phyloP scores from a whole-genome alignment of 768 basidiomycete genomes.

The Cubamyces lactineus region DNA sequence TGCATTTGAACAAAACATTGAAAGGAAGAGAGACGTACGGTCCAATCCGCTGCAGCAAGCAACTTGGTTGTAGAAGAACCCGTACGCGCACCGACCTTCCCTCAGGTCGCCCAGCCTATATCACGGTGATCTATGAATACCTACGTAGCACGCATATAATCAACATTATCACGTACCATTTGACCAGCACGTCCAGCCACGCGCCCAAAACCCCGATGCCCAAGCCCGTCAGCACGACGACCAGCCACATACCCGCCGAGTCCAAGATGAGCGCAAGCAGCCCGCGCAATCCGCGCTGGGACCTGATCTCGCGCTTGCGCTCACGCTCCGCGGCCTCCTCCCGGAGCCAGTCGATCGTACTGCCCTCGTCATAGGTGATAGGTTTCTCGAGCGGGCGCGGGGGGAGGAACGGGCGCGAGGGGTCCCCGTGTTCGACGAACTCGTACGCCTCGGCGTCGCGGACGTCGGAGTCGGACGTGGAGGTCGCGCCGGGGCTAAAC shows the following conservation, averaged over 20 bases:
- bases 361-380: slow-evolving; percentile 54
- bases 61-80: slow-evolving; percentile 73
- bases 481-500: slow-evolving; percentile 9
- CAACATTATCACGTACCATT: slow-evolving; percentile 51
- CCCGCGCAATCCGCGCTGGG: slow-evolving; percentile 59
- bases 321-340: slow-evolving; percentile 67
- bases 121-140: not conserved
- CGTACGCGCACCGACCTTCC: slow-evolving; percentile 68
- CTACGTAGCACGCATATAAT: not conserved
- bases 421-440: slow-evolving; percentile 23
- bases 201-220: slow-evolving; percentile 72
- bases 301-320: slow-evolving; percentile 50
- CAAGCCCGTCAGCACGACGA: slow-evolving; percentile 66
- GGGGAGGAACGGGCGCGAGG: not conserved
- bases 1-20: too few species aligned
- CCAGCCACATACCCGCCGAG: slow-evolving; percentile 63
- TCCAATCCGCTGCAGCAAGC: slow-evolving; percentile 72
- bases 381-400: slow-evolving; percentile 10
- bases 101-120: slow-evolving; percentile 69
- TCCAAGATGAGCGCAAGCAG: slow-evolving; percentile 58
- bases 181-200: slow-evolving; percentile 73
- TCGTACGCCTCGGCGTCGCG: slow-evolving; percentile 30
- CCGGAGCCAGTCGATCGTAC: slow-evolving; percentile 69
- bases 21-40: slow-evolving; percentile 37
- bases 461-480: slow-evolving; percentile 7